These are phyloP conservation scores for Cyberlindnera misumaiensis DNA, from an alignment of 805 yeast genomes.

Conservation along the genomic window DNA sequence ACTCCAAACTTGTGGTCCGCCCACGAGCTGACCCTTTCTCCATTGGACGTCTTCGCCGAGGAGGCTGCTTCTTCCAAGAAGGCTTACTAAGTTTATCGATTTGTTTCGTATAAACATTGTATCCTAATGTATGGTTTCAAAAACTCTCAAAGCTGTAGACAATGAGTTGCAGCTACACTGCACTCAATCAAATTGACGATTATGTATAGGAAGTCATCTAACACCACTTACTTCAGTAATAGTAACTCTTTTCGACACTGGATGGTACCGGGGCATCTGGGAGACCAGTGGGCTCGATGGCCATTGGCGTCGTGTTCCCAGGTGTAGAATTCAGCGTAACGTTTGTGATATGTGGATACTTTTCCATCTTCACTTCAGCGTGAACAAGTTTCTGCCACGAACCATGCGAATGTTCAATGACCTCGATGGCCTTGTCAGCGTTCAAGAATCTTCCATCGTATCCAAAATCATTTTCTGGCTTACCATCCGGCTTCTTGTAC, in stretches of 20 bases:
- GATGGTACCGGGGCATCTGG: conserved; percentile 10
- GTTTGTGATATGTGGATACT: conserved; percentile 35
- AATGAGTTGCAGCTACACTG: no score
- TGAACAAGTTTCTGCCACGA: conserved; percentile 59
- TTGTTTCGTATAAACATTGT: not conserved
- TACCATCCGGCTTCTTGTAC: conserved; percentile 80
- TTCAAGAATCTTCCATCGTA: conserved; percentile 62
- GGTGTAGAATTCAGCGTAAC: conserved; percentile 51
- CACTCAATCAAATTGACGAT: no score
- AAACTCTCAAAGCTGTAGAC: no score
- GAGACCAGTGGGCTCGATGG: not conserved
- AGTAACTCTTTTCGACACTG: conserved; percentile 10
- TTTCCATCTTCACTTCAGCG: conserved; percentile 29
- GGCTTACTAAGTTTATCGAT: conserved; percentile 14
- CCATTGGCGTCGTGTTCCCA: conserved; percentile 16
- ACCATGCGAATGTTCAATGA: conserved; percentile 56
- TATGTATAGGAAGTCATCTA: no score
- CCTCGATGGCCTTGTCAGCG: conserved; percentile 49
- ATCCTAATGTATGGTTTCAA: no score
- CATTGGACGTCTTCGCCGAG: conserved; percentile 91
- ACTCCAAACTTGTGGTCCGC: conserved; percentile 98
- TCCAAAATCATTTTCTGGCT: conserved; percentile 68
- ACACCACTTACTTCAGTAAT: not conserved
- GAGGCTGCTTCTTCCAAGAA: conserved; percentile 71
- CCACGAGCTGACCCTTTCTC: conserved; percentile 79